A percentile compares a stretch with the other conserved stretches of the same genome.
phyloP scores from a whole-genome alignment of 1,139 yeast species.

The Suhomyces bokatorum region DNA sequence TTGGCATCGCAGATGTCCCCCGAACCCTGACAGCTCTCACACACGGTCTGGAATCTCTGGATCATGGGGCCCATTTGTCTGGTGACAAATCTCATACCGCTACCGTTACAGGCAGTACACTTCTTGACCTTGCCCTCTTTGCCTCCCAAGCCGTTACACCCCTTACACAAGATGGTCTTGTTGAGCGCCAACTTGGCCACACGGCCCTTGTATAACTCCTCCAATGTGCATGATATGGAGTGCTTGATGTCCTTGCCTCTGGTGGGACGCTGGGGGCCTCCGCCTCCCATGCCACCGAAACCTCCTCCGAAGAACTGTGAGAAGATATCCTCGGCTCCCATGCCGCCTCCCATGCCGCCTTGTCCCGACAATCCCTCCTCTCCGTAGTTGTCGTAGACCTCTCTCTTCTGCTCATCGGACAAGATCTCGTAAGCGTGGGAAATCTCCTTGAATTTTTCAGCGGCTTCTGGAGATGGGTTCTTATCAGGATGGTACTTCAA shows the following conservation, averaged over 20 bases:
- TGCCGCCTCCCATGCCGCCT: constrained; percentile 75
- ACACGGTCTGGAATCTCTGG: constrained; percentile 93
- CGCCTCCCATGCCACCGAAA: constrained; percentile 54
- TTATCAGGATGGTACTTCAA: constrained; percentile 96
- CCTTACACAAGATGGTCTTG: constrained; percentile 83
- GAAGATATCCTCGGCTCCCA: constrained; percentile 85
- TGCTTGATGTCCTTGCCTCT: constrained; percentile 91
- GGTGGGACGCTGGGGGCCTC: constrained; percentile 81
- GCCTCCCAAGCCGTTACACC: constrained; percentile 96
- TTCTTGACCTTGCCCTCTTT: constrained; percentile 86
- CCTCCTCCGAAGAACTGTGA: constrained; percentile 89
- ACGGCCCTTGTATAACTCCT: constrained; percentile 94
- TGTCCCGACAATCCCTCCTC: constrained; percentile 84
- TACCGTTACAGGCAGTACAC: constrained; percentile 85
- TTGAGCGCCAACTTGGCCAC: constrained; percentile 91
- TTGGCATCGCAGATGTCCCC: constrained; percentile 88
- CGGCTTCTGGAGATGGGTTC: constrained; percentile 78
- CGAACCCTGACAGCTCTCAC: constrained; percentile 90
- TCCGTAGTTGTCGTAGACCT: constrained; percentile 85
- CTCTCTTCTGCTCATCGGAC: constrained; percentile 86
- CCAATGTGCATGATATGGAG: constrained; percentile 79
- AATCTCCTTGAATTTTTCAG: constrained; percentile 92
- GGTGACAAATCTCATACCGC: constrained; percentile 88
- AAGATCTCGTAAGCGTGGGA: constrained; percentile 89
- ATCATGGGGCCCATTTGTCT: constrained; percentile 99